These are phyloP conservation scores for Orbilia oligospora DNA, from an alignment of 2,329 filamentous ascomycete genomes.

Conservation along the genomic window DNA sequence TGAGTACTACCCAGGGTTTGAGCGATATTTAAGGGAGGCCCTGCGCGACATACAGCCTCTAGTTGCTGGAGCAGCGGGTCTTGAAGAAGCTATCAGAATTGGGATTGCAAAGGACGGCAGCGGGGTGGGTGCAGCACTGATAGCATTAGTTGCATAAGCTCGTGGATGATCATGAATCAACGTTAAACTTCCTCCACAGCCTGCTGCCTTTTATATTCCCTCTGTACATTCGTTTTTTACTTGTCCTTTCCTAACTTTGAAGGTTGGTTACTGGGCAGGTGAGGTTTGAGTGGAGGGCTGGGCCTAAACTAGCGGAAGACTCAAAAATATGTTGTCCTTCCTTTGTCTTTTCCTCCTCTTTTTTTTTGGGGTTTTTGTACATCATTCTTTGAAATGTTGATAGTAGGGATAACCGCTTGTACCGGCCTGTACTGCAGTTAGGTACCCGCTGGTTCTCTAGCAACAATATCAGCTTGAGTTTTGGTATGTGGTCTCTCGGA, in stretches of 20 bases:
- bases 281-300: neutral
- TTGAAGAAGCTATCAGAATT: slow-evolving; percentile 87
- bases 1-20: slow-evolving; percentile 95
- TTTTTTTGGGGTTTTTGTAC: slow-evolving; percentile 19
- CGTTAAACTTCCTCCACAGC: neutral
- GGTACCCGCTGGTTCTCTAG: neutral
- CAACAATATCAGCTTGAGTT: slow-evolving; percentile 14
- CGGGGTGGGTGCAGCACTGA: slow-evolving; percentile 93
- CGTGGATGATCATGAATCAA: neutral
- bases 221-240: slow-evolving; percentile 17
- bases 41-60: slow-evolving; percentile 82
- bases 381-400: slow-evolving; percentile 39
- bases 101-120: slow-evolving; percentile 97
- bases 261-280: neutral
- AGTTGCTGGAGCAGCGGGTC: slow-evolving; percentile 74
- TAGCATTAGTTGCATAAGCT: slow-evolving; percentile 82
- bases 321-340: slow-evolving; percentile 15
- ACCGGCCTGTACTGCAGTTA: no score
- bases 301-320: neutral
- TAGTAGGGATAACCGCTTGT: neutral
- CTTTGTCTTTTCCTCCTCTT: slow-evolving; percentile 21
- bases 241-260: slow-evolving; percentile 9
- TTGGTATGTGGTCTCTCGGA: neutral
- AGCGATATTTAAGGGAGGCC: slow-evolving; percentile 87
- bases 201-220: neutral